Base-by-base conservation (phyloP, 495 filamentous ascomycete genomes). In the Cryomyces antarcticus region DNA sequence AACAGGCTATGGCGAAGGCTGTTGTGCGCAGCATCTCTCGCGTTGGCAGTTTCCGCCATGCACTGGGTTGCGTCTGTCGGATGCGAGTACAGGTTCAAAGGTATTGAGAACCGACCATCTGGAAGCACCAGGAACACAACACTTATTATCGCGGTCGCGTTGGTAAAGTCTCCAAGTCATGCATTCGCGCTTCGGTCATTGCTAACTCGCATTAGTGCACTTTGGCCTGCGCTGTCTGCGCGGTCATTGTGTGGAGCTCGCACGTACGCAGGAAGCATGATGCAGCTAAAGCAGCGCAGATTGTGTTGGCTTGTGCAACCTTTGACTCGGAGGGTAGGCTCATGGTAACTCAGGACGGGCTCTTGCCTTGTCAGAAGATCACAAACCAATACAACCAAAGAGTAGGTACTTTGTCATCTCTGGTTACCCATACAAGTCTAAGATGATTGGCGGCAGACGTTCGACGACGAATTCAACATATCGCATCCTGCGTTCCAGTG, bases 401-500 rank as follows among this genome's bases (percentile, higher is more conserved):
- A 48, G 71, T 78, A 59, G 43, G 61, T 57, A 36, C 5, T 31
- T 24, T 34, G 13, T 30, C 27, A 11, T 28, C 13, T 41, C 38
- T 37, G 24, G 39, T 28, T 31, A 30, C 13, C 28, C 27, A 30
- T 7, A 41, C 30, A 39, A 39, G 4, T 24, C 10, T 44, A 31
- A 31, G 3, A 17, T 48, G 31, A 45, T 17, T 4, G 38, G 13
- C 41, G 41, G 28, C 51, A 77, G 70, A 75, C 73, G 3, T 78
- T 80, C 46, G 71, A 82, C 42, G 83, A 93, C 41, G 69, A 73
- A 29, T 84, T 94, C 50, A 74, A 73, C 31, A 74, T 77, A 35
- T 70, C 70, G 10, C 84, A 93, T 53, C 75, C 80, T 3, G 73
- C 83, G 7, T 94, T 89, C 56, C 73, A 85, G 29, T 93, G 86